These are phyloP conservation scores for Leccinum angustisporum DNA, from an alignment of 1,284 basidiomycete genomes.

Conservation along the genomic window DNA sequence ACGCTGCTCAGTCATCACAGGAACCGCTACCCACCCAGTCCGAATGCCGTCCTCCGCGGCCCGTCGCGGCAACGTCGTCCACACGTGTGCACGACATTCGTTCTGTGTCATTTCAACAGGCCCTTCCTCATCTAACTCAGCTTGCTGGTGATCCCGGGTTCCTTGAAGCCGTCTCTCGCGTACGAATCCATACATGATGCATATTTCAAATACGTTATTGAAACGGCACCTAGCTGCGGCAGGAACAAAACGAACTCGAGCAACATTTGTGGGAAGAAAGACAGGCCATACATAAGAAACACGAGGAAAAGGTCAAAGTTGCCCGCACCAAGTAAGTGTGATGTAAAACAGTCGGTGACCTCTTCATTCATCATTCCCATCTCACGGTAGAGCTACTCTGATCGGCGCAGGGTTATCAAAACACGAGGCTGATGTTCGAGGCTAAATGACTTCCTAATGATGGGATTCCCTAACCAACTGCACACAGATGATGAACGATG, in stretches of 20 bases:
- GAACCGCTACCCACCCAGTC: slow-evolving; percentile 7
- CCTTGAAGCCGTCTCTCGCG: slow-evolving; percentile 47
- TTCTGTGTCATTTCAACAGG: slow-evolving; percentile 59
- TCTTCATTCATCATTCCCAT: slow-evolving; percentile 8
- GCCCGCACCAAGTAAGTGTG: slow-evolving; percentile 59
- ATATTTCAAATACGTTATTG: slow-evolving; percentile 6
- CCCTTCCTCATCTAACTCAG: slow-evolving; percentile 55
- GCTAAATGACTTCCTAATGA: slow-evolving; percentile 9
- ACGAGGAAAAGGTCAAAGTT: slow-evolving; percentile 66
- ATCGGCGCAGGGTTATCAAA: slow-evolving; percentile 63
- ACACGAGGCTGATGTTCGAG: slow-evolving; percentile 65
- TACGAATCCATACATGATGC: slow-evolving; percentile 29
- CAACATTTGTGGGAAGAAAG: slow-evolving; percentile 64
- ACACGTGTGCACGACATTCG: slow-evolving; percentile 36
- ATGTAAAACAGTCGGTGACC: slow-evolving; percentile 3
- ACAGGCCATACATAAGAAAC: slow-evolving; percentile 54
- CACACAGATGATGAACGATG: slow-evolving; percentile 56
- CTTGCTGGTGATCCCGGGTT: slow-evolving; percentile 54
- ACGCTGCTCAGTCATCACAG: slow-evolving; percentile 13
- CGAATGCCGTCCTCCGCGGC: slow-evolving; percentile 16
- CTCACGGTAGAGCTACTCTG: slow-evolving; percentile 46
- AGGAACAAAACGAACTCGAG: slow-evolving; percentile 68
- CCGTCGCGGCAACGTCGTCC: slow-evolving; percentile 11
- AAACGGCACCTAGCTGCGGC: slow-evolving; percentile 43
- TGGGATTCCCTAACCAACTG: slow-evolving; percentile 11